These are phyloP conservation scores for Mycena latifolia DNA, from an alignment of 768 basidiomycete genomes.

Conservation along the genomic window DNA sequence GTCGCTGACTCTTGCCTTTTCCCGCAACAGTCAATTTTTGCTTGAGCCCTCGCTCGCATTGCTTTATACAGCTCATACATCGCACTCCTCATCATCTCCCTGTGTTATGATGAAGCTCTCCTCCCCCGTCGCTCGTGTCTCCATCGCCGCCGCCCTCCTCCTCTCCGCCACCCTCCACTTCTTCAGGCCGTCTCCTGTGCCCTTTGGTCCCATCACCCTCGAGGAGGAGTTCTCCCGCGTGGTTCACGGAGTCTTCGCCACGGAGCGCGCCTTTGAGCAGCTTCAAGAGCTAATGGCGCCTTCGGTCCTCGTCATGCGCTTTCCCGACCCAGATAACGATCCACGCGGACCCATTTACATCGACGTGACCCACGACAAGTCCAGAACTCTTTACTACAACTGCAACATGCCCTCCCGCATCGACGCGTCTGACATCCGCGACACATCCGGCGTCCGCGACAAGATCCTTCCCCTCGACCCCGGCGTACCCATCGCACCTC, in stretches of 20 bases:
- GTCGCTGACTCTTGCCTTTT: neutral
- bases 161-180: neutral
- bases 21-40: slow-evolving; percentile 4
- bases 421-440: neutral
- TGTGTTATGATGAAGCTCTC: neutral
- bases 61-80: neutral
- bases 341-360: neutral
- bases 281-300: neutral
- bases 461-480: too few species aligned
- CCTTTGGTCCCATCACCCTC: slow-evolving; percentile 1
- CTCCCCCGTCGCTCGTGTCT: neutral
- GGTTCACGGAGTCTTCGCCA: neutral
- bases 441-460: neutral
- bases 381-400: too few species aligned
- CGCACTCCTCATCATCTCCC: neutral
- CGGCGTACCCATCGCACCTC: neutral
- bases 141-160: neutral
- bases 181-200: neutral
- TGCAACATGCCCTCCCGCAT: neutral
- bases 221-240: neutral
- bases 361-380: neutral
- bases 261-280: neutral
- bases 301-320: neutral
- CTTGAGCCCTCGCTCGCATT: slow-evolving; percentile 6
- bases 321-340: neutral